Evolutionary conservation across 768 basidiomycete species (phyloP).

Genomic region (Pleurotus cornucopiae): DNA sequence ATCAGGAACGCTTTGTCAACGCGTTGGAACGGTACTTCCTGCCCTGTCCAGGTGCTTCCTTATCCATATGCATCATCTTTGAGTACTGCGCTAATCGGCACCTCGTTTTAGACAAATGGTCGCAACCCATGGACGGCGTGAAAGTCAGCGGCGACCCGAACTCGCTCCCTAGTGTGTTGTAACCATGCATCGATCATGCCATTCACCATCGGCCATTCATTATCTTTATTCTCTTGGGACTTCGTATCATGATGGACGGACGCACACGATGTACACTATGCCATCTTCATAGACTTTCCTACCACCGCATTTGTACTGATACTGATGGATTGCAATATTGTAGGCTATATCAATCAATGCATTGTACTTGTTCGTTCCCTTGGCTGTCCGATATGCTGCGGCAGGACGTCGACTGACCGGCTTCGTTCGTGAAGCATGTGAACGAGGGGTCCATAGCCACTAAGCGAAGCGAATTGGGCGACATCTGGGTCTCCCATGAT

Average conservation of each 20-base stretch:
- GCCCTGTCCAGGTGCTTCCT: slow-evolving; percentile 60
- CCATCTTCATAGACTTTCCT: too few species aligned
- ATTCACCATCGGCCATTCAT: neutral
- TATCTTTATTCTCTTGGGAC: neutral
- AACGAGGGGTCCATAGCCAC: too few species aligned
- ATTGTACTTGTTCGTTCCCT: too few species aligned
- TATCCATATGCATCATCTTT: neutral
- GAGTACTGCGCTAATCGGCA: neutral
- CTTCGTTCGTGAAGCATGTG: too few species aligned
- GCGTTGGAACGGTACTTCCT: slow-evolving; percentile 74
- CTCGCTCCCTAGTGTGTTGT: slow-evolving; percentile 41
- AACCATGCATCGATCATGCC: slow-evolving; percentile 1
- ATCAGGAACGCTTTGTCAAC: slow-evolving; percentile 70
- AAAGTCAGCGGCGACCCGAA: slow-evolving; percentile 33
- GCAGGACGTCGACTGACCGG: too few species aligned
- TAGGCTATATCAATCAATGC: too few species aligned
- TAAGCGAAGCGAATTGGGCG: too few species aligned
- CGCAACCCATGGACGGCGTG: slow-evolving; percentile 36
- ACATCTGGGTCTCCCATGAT: too few species aligned
- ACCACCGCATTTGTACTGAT: too few species aligned
- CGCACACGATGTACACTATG: too few species aligned
- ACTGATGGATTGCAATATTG: too few species aligned
- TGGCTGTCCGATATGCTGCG: too few species aligned
- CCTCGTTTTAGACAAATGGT: slow-evolving; percentile 40
- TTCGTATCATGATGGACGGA: neutral